These are phyloP conservation scores for Aaosphaeria pasadenensis DNA, from an alignment of 2,329 filamentous ascomycete species.

Conservation along the genomic window DNA sequence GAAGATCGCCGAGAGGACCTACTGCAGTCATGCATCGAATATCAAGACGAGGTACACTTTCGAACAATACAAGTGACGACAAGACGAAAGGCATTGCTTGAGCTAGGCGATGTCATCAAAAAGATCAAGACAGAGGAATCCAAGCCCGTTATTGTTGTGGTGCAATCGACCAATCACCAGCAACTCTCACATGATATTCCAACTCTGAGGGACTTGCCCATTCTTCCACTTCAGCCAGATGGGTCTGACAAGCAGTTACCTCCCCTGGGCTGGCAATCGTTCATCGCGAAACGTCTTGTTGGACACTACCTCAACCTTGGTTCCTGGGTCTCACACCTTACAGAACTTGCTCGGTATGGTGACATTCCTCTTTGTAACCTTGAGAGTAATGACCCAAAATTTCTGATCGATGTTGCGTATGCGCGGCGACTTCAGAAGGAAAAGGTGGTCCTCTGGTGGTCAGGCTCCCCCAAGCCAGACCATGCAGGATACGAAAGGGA, in stretches of 20 bases:
- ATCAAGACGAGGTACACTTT: conserved; percentile 83
- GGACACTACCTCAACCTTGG: conserved; percentile 91
- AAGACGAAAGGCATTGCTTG: conserved; percentile 81
- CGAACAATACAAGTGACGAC: conserved; percentile 86
- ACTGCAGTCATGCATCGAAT: conserved; percentile 79
- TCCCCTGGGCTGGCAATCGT: conserved; percentile 88
- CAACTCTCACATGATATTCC: conserved; percentile 83
- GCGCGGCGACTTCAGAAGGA: conserved; percentile 85
- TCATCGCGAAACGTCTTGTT: conserved; percentile 81
- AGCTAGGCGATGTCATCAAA: conserved; percentile 83
- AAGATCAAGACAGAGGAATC: conserved; percentile 84
- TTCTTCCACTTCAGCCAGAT: conserved; percentile 78
- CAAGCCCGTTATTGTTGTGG: conserved; percentile 76
- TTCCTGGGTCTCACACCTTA: conserved; percentile 85
- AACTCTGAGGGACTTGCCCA: conserved; percentile 77
- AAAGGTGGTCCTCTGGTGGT: conserved; percentile 98
- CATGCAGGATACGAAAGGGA: conserved; percentile 96
- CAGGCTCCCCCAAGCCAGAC: conserved; percentile 77
- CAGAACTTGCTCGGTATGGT: conserved; percentile 84
- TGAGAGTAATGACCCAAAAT: conserved; percentile 89
- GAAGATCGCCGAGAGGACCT: conserved; percentile 66
- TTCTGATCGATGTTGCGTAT: conserved; percentile 94
- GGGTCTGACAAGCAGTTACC: conserved; percentile 82
- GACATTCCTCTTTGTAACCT: conserved; percentile 94
- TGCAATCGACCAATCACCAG: conserved; percentile 84